phyloP scores from a whole-genome alignment of 2,329 filamentous ascomycete genomes.

The Phyllosticta citrichinensis region DNA sequence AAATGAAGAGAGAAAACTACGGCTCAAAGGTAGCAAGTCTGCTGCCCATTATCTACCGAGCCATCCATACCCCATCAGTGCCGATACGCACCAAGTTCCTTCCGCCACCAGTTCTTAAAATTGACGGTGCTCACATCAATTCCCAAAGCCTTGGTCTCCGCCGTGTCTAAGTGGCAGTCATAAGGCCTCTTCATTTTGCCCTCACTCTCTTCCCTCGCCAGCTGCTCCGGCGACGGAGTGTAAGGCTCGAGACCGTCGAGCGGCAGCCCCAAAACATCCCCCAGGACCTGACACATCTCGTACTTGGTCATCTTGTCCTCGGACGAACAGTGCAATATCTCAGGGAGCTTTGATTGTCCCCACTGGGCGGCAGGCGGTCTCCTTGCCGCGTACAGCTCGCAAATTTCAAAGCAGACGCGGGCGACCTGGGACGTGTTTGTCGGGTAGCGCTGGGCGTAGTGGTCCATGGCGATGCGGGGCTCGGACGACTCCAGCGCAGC shows the following conservation, averaged over 20 bases:
- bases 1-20: no score
- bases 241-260: constrained; percentile 46
- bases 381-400: constrained; percentile 48
- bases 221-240: constrained; percentile 55
- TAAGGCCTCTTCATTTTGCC: constrained; percentile 62
- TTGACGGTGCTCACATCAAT: constrained; percentile 66
- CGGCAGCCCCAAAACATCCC: constrained; percentile 67
- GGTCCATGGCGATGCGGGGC: constrained; percentile 64
- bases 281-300: constrained; percentile 70
- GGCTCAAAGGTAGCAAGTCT: neutral
- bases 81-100: constrained; percentile 2
- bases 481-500: constrained; percentile 53
- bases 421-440: constrained; percentile 84
- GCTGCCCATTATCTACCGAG: no score
- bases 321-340: constrained; percentile 72
- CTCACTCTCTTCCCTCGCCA: constrained; percentile 49
- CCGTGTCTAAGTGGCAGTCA: constrained; percentile 78
- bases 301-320: constrained; percentile 85
- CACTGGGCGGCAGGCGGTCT: constrained; percentile 12
- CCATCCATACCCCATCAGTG: neutral
- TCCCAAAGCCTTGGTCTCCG: constrained; percentile 58
- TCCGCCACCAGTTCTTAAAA: constrained; percentile 69
- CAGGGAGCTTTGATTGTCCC: constrained; percentile 47
- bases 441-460: constrained; percentile 75
- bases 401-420: constrained; percentile 65